Evolutionary conservation across 1,139 yeast genomes (phyloP), one percentile per base, ranked within the genome.

Genomic region (Lipomyces yarrowii): DNA sequence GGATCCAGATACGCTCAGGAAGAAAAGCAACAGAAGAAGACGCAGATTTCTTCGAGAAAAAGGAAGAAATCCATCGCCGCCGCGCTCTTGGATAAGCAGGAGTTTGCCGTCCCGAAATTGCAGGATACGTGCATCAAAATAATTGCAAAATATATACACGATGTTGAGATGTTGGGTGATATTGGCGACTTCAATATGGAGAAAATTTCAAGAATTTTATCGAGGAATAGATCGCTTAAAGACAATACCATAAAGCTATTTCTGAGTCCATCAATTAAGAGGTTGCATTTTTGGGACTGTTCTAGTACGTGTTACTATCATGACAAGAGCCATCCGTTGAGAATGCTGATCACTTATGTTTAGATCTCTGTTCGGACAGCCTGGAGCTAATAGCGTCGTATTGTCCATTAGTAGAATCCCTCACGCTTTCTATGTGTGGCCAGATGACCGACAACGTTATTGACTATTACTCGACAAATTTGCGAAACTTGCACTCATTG

Each of bases 401-500:
- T 75, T 90, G 98, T 71, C 97, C 98, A 0, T 81, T 87, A 53
- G 70, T 94, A 3, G 87, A 85, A 71, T 78, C 82, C 1, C 77
- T 94, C 55, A 88, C 89, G 0, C 79, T 94, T 59, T 87, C 87
- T 68, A 93, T 92, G 98, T 94, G 98, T 79, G 99, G 99, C 2
- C 96, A 90, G 72, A 79, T 94, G 53, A 92, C 89, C 72, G 90
- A 90, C 75, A 92, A 88, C 71, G 89, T 90, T 67, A 76, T 94
- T 67, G 75, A 80, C 30, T 89, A 90, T 74, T 86, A 84, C 69
- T 83, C 86, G 11, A 78, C 85, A 13, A 87, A 91, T 68, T 79
- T 93, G 59, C 78, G 79, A 0, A 76, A 84, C 37, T 79, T 96
- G 63, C 79, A 75, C 11, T 80, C 83, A 13, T 70, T 93, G 10